Percentiles rank a stretch among this genome's conserved stretches.
Evolutionary conservation across 495 filamentous ascomycete genomes (phyloP).

Genomic region (Chaetomium tenue): DNA sequence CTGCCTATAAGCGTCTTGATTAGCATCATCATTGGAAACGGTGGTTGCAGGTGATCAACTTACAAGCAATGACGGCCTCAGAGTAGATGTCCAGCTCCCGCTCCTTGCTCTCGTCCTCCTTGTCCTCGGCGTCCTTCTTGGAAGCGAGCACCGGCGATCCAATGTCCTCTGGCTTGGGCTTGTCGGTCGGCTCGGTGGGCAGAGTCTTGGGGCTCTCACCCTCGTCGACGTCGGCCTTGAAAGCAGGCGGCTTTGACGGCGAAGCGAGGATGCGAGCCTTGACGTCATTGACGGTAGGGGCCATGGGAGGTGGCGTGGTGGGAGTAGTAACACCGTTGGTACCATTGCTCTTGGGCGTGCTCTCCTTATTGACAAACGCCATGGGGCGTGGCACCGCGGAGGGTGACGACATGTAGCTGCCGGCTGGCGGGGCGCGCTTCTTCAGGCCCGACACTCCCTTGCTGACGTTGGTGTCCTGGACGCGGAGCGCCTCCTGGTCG

Average conservation of each 20-base stretch:
- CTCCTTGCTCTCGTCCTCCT: constrained; percentile 61
- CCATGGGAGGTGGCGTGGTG: constrained; percentile 55
- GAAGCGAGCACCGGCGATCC: constrained; percentile 50
- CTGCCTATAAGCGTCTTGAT: constrained; percentile 51
- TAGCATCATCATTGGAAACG: constrained; percentile 20
- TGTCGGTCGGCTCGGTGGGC: constrained; percentile 62
- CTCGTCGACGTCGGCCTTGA: constrained; percentile 68
- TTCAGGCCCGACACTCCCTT: constrained; percentile 57
- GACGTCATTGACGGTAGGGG: constrained; percentile 35
- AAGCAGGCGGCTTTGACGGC: constrained; percentile 51
- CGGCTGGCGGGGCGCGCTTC: constrained; percentile 61
- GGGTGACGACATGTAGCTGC: constrained; percentile 52
- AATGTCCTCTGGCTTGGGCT: constrained; percentile 57
- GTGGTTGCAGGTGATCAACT: constrained; percentile 28
- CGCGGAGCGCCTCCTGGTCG: constrained; percentile 92
- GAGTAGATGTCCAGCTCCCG: constrained; percentile 90
- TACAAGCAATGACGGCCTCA: constrained; percentile 84
- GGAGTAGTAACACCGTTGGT: constrained; percentile 62
- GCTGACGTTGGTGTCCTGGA: constrained; percentile 79
- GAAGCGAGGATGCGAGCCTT: constrained; percentile 46
- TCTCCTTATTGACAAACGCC: constrained; percentile 44
- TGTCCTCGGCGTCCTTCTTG: constrained; percentile 57
- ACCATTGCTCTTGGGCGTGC: constrained; percentile 28
- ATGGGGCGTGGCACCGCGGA: constrained; percentile 44
- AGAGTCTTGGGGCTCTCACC: constrained; percentile 74